Percentiles rank a stretch among this genome's conserved stretches.
phyloP scores from a whole-genome alignment of 23 red algal species.

The Gracilaria gracilis region DNA sequence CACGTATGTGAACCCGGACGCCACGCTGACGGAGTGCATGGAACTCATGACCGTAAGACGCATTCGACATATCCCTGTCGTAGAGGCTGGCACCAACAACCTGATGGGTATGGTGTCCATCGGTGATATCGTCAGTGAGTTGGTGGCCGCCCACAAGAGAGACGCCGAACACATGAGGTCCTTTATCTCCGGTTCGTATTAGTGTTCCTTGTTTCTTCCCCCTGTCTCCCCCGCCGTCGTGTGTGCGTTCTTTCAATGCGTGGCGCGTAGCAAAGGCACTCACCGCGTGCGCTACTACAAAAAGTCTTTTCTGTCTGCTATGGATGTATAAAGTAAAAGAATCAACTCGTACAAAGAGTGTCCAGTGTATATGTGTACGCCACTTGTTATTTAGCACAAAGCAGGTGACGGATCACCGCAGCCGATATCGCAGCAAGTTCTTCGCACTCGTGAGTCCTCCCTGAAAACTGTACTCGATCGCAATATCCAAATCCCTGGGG shows the following conservation, averaged over 20 bases:
- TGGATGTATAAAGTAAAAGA: background rate
- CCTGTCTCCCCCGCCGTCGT: background rate
- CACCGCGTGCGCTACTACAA: no score
- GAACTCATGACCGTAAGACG: slow-evolving; percentile 87
- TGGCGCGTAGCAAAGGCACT: background rate
- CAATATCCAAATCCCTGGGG: slow-evolving; percentile 96
- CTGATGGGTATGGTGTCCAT: slow-evolving; percentile 86
- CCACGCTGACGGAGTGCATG: slow-evolving; percentile 80
- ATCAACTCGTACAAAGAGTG: no score
- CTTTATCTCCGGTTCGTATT: slow-evolving; percentile 85
- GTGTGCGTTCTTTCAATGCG: background rate
- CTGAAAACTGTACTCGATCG: slow-evolving; percentile 82
- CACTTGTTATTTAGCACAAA: no score
- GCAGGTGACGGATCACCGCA: slow-evolving; percentile 44
- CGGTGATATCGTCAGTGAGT: slow-evolving; percentile 91
- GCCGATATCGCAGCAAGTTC: slow-evolving; percentile 75
- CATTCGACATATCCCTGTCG: slow-evolving; percentile 92
- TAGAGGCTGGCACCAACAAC: slow-evolving; percentile 67
- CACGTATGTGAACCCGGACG: slow-evolving; percentile 71
- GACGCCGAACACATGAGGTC: slow-evolving; percentile 78
- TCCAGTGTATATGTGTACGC: background rate
- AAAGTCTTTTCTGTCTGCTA: background rate
- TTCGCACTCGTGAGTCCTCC: slow-evolving; percentile 35
- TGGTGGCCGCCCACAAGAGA: slow-evolving; percentile 76
- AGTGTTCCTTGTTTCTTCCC: background rate